Conservation (phyloP, 768 basidiomycete genomes). For the Sporobolomyces pararoseus region DNA sequence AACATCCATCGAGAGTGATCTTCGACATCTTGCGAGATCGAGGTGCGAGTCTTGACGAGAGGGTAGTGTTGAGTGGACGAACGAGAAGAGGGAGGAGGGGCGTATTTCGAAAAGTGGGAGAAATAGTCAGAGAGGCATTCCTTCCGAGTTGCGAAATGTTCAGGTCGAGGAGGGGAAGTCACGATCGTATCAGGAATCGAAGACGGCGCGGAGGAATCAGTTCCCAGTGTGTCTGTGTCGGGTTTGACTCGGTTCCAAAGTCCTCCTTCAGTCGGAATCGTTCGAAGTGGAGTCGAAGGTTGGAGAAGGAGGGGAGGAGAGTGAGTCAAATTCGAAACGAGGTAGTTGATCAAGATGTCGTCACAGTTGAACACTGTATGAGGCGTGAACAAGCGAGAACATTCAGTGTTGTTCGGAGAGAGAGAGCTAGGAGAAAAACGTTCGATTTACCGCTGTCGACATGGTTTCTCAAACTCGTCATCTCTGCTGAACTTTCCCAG, state of each 20-base stretch:
- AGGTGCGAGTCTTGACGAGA: constrained; percentile 13
- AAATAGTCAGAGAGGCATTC: constrained; percentile 34
- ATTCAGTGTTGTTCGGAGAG: no score
- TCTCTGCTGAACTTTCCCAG: constrained; percentile 31
- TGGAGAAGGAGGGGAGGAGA: constrained; percentile 41
- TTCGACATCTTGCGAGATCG: constrained; percentile 31
- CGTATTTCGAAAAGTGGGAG: constrained; percentile 17
- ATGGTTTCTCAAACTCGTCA: constrained; percentile 23
- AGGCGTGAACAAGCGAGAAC: no score
- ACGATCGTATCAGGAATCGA: not conserved
- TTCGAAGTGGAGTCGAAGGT: constrained; percentile 31
- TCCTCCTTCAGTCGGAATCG: constrained; percentile 31
- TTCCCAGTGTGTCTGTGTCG: not conserved
- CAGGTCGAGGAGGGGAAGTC: constrained; percentile 5
- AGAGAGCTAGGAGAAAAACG: not conserved
- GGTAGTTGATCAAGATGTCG: constrained; percentile 43
- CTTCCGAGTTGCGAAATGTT: constrained; percentile 26
- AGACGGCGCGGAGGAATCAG: not conserved
- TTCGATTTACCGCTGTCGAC: constrained; percentile 38
- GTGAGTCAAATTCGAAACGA: constrained; percentile 41
- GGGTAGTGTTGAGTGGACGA: constrained; percentile 20
- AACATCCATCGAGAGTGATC: constrained; percentile 36
- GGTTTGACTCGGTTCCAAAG: constrained; percentile 28
- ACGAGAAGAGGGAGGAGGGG: not conserved
- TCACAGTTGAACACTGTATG: constrained; percentile 45